Conservation (phyloP, 495 filamentous ascomycete species). For the Neurospora sp. region DNA sequence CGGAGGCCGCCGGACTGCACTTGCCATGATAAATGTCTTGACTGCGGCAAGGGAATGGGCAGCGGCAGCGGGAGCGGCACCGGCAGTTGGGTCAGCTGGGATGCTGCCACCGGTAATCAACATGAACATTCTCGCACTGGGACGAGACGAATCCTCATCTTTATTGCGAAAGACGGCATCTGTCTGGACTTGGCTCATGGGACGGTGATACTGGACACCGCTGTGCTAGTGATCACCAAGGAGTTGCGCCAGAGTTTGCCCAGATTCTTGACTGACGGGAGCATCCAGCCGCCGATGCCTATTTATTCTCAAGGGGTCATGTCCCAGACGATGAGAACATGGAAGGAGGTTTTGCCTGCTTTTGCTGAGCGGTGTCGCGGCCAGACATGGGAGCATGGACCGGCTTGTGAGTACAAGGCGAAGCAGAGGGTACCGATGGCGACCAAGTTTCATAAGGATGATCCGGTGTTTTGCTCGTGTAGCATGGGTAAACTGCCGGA, state of each 20-base stretch:
- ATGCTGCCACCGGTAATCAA: background rate
- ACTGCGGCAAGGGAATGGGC: background rate
- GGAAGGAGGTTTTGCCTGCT: background rate
- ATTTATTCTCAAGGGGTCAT: background rate
- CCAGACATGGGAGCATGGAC: background rate
- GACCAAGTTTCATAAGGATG: background rate
- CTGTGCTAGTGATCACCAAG: background rate
- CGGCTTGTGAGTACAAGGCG: background rate
- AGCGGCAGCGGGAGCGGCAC: background rate
- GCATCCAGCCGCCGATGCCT: background rate
- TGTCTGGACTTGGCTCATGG: background rate
- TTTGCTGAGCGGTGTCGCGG: background rate
- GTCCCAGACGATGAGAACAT: background rate
- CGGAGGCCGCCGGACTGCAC: background rate
- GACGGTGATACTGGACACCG: background rate
- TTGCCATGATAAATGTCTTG: background rate
- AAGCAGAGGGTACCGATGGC: background rate
- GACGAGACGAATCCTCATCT: background rate
- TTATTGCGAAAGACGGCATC: background rate
- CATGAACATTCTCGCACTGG: background rate
- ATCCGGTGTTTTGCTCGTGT: background rate
- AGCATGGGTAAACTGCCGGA: background rate
- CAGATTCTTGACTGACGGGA: background rate
- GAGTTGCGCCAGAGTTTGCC: background rate
- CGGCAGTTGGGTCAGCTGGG: background rate